Percentiles rank a stretch among this genome's conserved stretches.
Evolutionary conservation across 805 yeast species (phyloP).

Genomic region (Nakazawaea ishiwadae): DNA sequence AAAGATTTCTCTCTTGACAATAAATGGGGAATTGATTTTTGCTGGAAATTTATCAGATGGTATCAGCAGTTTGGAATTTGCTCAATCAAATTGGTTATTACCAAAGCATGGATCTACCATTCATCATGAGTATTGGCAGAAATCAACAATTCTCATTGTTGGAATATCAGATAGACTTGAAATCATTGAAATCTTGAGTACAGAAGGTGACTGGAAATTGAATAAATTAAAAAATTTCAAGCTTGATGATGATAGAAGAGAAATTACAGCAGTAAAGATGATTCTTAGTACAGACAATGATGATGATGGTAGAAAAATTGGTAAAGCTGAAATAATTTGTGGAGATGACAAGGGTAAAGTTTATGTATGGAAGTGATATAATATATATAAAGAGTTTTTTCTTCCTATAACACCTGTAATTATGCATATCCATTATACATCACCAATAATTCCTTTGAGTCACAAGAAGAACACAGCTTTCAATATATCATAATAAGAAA

Average conservation of each 20-base stretch:
- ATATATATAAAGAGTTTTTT: too few species aligned
- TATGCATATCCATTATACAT: too few species aligned
- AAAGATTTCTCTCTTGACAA: constrained; percentile 35
- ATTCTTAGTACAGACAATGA: constrained; percentile 26
- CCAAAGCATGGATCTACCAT: constrained; percentile 5
- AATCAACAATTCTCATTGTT: constrained; percentile 28
- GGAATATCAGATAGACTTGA: constrained; percentile 32
- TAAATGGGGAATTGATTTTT: constrained; percentile 34
- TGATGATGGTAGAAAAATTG: constrained; percentile 27
- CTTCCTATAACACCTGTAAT: too few species aligned
- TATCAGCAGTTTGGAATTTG: constrained; percentile 17
- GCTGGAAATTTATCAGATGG: constrained; percentile 19
- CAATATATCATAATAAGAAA: too few species aligned
- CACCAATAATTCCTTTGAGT: too few species aligned
- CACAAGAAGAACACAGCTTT: too few species aligned
- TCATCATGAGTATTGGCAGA: constrained; percentile 33
- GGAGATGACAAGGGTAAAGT: constrained; percentile 55
- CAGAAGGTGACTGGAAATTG: constrained; percentile 20
- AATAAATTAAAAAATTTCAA: constrained; percentile 18
- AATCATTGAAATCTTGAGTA: constrained; percentile 26
- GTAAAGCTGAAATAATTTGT: constrained; percentile 36
- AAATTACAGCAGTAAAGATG: constrained; percentile 28
- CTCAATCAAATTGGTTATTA: constrained; percentile 15
- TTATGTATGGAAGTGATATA: constrained; percentile 43
- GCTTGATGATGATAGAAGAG: constrained; percentile 16